Evolutionary conservation across 768 basidiomycete genomes (phyloP), one percentile per base, ranked within the genome.

Genomic region (Termitomyces sp.): DNA sequence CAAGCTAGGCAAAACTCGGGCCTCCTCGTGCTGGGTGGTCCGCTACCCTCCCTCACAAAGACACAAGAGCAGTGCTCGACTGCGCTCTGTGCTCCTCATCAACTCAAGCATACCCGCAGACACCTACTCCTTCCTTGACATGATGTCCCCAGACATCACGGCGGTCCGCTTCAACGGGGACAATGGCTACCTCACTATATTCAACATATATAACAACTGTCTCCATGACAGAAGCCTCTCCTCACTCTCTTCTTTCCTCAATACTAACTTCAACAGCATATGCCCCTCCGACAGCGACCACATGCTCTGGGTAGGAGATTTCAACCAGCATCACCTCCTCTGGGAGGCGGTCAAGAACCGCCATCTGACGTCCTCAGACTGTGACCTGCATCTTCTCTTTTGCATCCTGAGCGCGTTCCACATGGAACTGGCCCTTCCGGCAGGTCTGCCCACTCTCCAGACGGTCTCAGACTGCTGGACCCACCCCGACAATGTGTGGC

Each of bases 131-230:
- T 45, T 46, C 44, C 30, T 55, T 3, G 30, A 55, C 10, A 7
- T 55, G 2, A 2, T 20, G 8, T 45, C 20, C 1, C 28, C 4
- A 3, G 18, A 42, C 40, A 9, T 42, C 1, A 42, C 1, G 0
- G 18, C 7, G 8, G 40, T 42, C 33, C 6, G 43, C 10, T 12
- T 54, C 43, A 33, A 6, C 8, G 26, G 53, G 1, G 16, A 24
- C 7, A 1, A n/a, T 3, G 43, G 54, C 6, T 14, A 45, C 18
- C 54, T 46, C 1, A 5, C 47, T 14, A 30, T 59, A 14, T 59
- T 54, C 46, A 59, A 59, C 28, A 55, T 38, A 43, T 28, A 28
- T 28, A 28, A n/a, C n/a, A n/a, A n/a, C n/a, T n/a, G n/a, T n/a
- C n/a, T n/a, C n/a, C n/a, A n/a, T n/a, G n/a, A n/a, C n/a, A n/a